Conservation (phyloP, 164 flowering plant species). For the Houttuynia cordata region DNA sequence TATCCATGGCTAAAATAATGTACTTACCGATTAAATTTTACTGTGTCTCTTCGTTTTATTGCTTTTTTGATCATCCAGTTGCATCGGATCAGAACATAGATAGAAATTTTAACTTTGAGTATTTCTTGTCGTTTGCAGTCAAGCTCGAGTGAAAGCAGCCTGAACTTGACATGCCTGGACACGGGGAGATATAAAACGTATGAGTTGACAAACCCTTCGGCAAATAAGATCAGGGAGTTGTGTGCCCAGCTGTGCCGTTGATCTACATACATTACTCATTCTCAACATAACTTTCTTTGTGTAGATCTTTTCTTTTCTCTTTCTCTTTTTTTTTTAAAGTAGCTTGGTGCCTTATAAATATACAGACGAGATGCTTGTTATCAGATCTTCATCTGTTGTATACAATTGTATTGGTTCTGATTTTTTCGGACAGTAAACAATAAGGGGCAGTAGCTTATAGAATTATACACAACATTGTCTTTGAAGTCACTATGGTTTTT, state of each 20-base stretch:
- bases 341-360: neutral
- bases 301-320: too few relatives aligned
- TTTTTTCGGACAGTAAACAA: too few relatives aligned
- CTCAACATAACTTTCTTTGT: too few relatives aligned
- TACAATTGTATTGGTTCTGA: too few relatives aligned
- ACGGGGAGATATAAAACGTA: slow-evolving; percentile 34
- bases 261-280: slow-evolving; percentile 6
- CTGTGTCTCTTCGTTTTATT: too few relatives aligned
- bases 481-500: too few relatives aligned
- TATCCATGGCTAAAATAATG: neutral
- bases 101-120: neutral
- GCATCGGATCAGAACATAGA: neutral
- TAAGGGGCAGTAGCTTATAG: too few relatives aligned
- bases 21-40: neutral
- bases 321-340: neutral
- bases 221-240: slow-evolving; percentile 38
- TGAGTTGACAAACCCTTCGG: slow-evolving; percentile 23
- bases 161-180: slow-evolving; percentile 56
- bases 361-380: neutral
- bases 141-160: slow-evolving; percentile 37
- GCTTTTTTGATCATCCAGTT: neutral
- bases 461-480: too few relatives aligned
- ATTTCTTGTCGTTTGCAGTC: slow-evolving; percentile 37
- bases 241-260: slow-evolving; percentile 60
- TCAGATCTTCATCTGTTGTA: neutral